Evolutionary conservation across 2,329 filamentous ascomycete genomes (phyloP), one percentile per base, ranked within the genome.

Genomic region (Coniochaeta sp.): DNA sequence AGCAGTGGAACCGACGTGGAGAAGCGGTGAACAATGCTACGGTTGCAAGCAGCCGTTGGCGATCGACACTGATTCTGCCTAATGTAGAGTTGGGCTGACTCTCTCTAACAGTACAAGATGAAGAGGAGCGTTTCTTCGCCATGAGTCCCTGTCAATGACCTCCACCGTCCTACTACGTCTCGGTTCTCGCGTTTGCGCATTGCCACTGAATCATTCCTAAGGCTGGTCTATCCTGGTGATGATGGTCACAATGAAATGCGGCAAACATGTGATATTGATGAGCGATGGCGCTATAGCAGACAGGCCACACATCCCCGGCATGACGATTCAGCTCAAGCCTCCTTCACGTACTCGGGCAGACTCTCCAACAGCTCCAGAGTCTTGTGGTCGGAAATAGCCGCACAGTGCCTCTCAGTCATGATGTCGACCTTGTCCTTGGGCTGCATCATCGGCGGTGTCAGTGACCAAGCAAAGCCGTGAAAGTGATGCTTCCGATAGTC

Each of bases 401-500:
- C 66, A 19, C 67, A 66, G 57, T 71, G 70, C 6, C 73, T 67
- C 63, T 60, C 65, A 6, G 69, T 68, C 67, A 74, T 73, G 54
- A 67, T 64, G 52, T 69, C 66, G 17, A 74, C 71, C 17, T 65
- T 65, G 11, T 71, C 68, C 63, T 69, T 67, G 28, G 67, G 63
- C 61, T 74, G 73, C 72, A 74, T 73, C 61, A 69, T 63, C 28
- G 71, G 71, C 22, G 70, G 69, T 28, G 70, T 70, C 59, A 74
- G 63, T 33, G 72, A 62, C 72, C 71, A 74, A 12, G 70, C 71
- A 17, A 74, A 66, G 44, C 72, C 71, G 2, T 69, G 66, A 31
- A 74, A 61, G 57, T 70, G 67, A 19, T 70, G 69, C 60, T 71
- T 72, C 3, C 67, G 63, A 60, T 74, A 73, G 54, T 74, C 72